phyloP scores from a whole-genome alignment of 2,329 filamentous ascomycete species.

The Aspergillus unguis region DNA sequence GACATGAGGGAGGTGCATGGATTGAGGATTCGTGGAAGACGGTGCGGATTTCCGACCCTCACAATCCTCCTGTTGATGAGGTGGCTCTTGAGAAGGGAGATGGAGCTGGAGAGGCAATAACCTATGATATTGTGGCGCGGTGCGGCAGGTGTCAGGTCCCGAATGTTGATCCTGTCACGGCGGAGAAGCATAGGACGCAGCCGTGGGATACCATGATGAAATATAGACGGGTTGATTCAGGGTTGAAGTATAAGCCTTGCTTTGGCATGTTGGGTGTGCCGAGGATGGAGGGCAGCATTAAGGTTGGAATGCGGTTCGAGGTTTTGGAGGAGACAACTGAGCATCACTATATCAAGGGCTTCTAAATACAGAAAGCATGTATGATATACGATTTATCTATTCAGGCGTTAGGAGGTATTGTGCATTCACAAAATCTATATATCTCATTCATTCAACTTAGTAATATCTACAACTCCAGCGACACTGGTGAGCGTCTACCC shows the following conservation, averaged over 20 bases:
- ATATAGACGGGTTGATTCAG: slow-evolving; percentile 58
- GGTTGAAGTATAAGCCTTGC: slow-evolving; percentile 62
- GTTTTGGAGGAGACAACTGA: slow-evolving; percentile 56
- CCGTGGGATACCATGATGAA: slow-evolving; percentile 62
- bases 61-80: slow-evolving; percentile 5
- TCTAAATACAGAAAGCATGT: slow-evolving; percentile 16
- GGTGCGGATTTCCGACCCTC: slow-evolving; percentile 36
- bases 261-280: slow-evolving; percentile 66
- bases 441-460: neutral
- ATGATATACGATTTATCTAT: too few species aligned
- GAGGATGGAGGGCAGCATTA: slow-evolving; percentile 51
- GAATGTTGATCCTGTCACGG: slow-evolving; percentile 63
- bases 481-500: slow-evolving; percentile 16
- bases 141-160: slow-evolving; percentile 62
- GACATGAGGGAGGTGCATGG: slow-evolving; percentile 51
- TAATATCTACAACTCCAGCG: neutral
- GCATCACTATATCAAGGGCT: slow-evolving; percentile 53
- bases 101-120: slow-evolving; percentile 25
- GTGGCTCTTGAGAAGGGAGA: neutral
- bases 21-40: slow-evolving; percentile 63
- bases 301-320: slow-evolving; percentile 58
- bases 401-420: too few species aligned
- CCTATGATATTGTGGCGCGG: slow-evolving; percentile 57
- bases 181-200: slow-evolving; percentile 55
- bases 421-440: too few species aligned